Evolutionary conservation across 768 basidiomycete genomes (phyloP).

Genomic region (Chalciporus pseudorubinellus): DNA sequence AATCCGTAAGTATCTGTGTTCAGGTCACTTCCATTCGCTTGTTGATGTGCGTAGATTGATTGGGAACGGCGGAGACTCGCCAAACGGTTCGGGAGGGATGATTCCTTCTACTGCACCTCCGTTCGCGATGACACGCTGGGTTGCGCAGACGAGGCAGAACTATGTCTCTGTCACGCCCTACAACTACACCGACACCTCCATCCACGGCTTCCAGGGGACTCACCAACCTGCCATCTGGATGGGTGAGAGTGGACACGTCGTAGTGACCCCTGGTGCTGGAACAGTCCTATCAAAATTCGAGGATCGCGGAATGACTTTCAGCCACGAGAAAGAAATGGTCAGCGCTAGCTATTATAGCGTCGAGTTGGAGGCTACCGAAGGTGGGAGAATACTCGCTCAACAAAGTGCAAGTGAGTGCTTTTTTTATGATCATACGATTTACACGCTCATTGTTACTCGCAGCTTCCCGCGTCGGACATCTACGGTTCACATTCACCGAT

Average conservation of each 20-base stretch:
- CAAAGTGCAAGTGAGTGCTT: slow-evolving; percentile 56
- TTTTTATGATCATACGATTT: not conserved
- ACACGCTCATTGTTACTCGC: slow-evolving; percentile 2
- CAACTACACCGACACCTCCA: slow-evolving; percentile 54
- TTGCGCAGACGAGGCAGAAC: slow-evolving; percentile 74
- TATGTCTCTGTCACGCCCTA: slow-evolving; percentile 73
- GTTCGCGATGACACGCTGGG: slow-evolving; percentile 86
- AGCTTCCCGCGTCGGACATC: slow-evolving; percentile 77
- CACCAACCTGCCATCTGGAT: slow-evolving; percentile 90
- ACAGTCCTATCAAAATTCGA: slow-evolving; percentile 53
- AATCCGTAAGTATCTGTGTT: slow-evolving; percentile 38
- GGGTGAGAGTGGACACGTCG: slow-evolving; percentile 70
- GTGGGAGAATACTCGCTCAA: slow-evolving; percentile 53
- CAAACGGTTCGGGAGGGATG: slow-evolving; percentile 74
- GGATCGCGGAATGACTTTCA: slow-evolving; percentile 54
- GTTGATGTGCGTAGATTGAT: slow-evolving; percentile 44
- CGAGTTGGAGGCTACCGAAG: slow-evolving; percentile 49
- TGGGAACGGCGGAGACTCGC: slow-evolving; percentile 69
- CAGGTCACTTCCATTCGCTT: not conserved
- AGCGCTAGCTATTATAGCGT: slow-evolving; percentile 58
- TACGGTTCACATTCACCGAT: slow-evolving; percentile 63
- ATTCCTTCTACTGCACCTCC: slow-evolving; percentile 76
- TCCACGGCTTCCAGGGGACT: slow-evolving; percentile 78
- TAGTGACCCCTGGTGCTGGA: slow-evolving; percentile 57
- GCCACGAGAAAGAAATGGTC: slow-evolving; percentile 50